Evolutionary conservation across 768 basidiomycete species (phyloP).

Genomic region (Pleurotus citrinopileatus): DNA sequence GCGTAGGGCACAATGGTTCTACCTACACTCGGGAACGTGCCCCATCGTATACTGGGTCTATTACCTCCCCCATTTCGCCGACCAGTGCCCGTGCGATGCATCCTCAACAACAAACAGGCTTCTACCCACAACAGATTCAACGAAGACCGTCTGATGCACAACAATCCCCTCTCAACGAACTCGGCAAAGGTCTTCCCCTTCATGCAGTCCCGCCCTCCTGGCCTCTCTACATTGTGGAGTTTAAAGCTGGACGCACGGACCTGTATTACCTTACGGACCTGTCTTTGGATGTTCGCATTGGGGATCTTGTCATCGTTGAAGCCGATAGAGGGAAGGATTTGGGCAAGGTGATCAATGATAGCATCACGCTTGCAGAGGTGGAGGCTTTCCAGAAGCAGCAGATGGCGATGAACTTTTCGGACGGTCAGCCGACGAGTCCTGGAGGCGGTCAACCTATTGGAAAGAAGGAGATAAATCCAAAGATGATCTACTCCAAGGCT

Average conservation of each 20-base stretch:
- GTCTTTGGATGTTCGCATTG: constrained; percentile 62
- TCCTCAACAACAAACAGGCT: constrained; percentile 41
- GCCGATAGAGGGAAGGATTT: constrained; percentile 93
- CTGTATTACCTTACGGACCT: constrained; percentile 85
- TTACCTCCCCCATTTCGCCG: constrained; percentile 61
- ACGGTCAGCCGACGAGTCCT: constrained; percentile 29
- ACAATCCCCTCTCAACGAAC: constrained; percentile 41
- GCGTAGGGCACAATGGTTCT: constrained; percentile 19
- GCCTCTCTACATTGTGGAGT: constrained; percentile 95
- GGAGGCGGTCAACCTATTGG: constrained; percentile 30
- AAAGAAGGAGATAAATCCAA: constrained; percentile 95
- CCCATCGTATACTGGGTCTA: constrained; percentile 34
- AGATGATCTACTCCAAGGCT: constrained; percentile 93
- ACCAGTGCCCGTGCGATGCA: constrained; percentile 33
- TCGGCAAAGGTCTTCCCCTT: constrained; percentile 89
- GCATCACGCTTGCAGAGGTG: constrained; percentile 85
- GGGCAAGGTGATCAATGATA: constrained; percentile 89
- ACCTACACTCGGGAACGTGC: constrained; percentile 40
- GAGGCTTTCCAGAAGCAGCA: constrained; percentile 87
- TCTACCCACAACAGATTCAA: constrained; percentile 34
- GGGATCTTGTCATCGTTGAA: constrained; percentile 95
- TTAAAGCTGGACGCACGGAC: constrained; percentile 96
- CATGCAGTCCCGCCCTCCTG: constrained; percentile 78
- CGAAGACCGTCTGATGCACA: constrained; percentile 39
- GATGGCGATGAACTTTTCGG: constrained; percentile 41